A percentile compares a stretch with the other conserved stretches of the same genome.
Conservation (phyloP, 2,329 filamentous ascomycete genomes). For the Cercospora brassicicola region DNA sequence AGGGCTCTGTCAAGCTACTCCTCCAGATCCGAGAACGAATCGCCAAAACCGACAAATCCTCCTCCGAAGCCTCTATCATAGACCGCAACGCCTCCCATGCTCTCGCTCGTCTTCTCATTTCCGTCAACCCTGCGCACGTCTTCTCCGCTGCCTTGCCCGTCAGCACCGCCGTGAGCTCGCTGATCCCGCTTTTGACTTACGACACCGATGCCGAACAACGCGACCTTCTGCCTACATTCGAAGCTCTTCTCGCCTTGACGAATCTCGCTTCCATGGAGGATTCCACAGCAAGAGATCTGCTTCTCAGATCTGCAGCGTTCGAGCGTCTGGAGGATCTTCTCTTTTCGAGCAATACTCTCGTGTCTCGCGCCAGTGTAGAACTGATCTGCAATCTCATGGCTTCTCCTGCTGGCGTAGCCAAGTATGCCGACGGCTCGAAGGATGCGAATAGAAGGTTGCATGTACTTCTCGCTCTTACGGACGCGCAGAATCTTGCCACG, state of each 20-base stretch:
- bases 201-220: slow-evolving; percentile 61
- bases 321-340: slow-evolving; percentile 79
- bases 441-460: slow-evolving; percentile 74
- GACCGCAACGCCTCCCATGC: slow-evolving; percentile 40
- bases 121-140: slow-evolving; percentile 63
- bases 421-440: slow-evolving; percentile 67
- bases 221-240: slow-evolving; percentile 85
- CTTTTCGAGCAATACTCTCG: slow-evolving; percentile 69
- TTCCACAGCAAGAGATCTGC: slow-evolving; percentile 60
- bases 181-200: slow-evolving; percentile 70
- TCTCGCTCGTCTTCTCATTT: slow-evolving; percentile 63
- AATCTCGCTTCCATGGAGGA: slow-evolving; percentile 81
- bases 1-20: slow-evolving; percentile 86
- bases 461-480: slow-evolving; percentile 81
- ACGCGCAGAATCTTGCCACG: slow-evolving; percentile 78
- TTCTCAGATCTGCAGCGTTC: slow-evolving; percentile 68
- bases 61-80: slow-evolving; percentile 31
- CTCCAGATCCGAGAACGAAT: slow-evolving; percentile 68
- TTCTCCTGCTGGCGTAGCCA: slow-evolving; percentile 62
- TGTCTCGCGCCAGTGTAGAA: slow-evolving; percentile 82
- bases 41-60: slow-evolving; percentile 49
- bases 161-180: slow-evolving; percentile 77
- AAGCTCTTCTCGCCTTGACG: slow-evolving; percentile 85
- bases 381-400: slow-evolving; percentile 88
- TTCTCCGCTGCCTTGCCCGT: slow-evolving; percentile 75